Evolutionary conservation across 345 rosid genomes (phyloP).

Genomic region (Bretschneidera sinensis): DNA sequence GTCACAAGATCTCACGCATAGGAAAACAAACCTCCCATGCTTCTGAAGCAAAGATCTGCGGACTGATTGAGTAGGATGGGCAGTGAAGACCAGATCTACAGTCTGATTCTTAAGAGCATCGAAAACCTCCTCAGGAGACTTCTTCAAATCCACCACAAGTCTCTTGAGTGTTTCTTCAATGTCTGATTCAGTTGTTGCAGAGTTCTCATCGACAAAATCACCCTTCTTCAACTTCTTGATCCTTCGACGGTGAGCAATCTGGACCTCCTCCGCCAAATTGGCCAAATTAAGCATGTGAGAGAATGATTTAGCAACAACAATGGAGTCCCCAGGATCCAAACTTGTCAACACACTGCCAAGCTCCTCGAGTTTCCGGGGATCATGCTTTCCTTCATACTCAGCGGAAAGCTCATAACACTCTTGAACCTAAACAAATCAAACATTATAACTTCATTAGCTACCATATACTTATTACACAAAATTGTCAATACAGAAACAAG

Average conservation of each 20-base stretch:
- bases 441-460: constrained; percentile 7
- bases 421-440: constrained; percentile 60
- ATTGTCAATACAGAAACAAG: neutral
- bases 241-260: constrained; percentile 83
- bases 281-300: constrained; percentile 98
- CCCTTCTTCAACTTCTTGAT: constrained; percentile 81
- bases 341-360: constrained; percentile 79
- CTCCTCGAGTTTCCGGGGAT: constrained; percentile 76
- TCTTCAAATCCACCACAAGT: constrained; percentile 70
- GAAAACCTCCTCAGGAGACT: constrained; percentile 85
- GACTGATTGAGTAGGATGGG: constrained; percentile 97
- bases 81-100: constrained; percentile 93
- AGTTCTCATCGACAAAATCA: constrained; percentile 79
- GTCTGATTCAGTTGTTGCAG: constrained; percentile 89
- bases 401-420: constrained; percentile 92
- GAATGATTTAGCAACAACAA: constrained; percentile 84
- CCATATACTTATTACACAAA: neutral
- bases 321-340: constrained; percentile 96
- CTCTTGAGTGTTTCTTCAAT: constrained; percentile 93
- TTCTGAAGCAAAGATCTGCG: constrained; percentile 98
- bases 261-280: constrained; percentile 97
- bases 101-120: constrained; percentile 96
- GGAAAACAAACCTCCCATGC: constrained; percentile 67
- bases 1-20: neutral
- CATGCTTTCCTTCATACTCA: constrained; percentile 83